Conservation (phyloP, 345 rosid species). For the Citrus reticulata region DNA sequence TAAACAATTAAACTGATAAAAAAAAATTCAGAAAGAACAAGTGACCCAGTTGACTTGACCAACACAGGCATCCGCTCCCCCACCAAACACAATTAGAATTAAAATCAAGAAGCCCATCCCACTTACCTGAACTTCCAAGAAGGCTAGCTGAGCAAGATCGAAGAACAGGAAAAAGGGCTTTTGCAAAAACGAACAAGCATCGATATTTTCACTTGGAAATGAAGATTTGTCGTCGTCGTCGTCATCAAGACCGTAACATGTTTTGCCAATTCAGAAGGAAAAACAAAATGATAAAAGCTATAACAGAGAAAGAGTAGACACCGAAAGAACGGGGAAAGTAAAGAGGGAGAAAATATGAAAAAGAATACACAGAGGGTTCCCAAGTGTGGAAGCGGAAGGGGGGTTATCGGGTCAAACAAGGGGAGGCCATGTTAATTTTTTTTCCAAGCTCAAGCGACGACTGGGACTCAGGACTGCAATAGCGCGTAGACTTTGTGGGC, state of each 20-base stretch:
- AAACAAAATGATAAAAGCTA: not conserved
- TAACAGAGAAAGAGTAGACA: not conserved
- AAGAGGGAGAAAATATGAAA: not conserved
- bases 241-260: not conserved
- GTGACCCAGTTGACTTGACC: constrained; percentile 15
- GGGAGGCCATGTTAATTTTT: constrained; percentile 5
- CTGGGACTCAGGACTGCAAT: constrained; percentile 11
- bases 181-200: constrained; percentile 10
- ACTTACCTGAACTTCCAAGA: constrained; percentile 25
- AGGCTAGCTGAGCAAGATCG: constrained; percentile 14
- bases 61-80: not conserved
- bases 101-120: too few species aligned
- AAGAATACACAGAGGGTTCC: too few species aligned
- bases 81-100: too few species aligned
- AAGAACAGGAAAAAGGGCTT: constrained; percentile 8
- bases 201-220: constrained; percentile 9
- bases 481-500: constrained; percentile 8
- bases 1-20: constrained; percentile 12
- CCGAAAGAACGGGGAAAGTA: not conserved
- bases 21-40: not conserved
- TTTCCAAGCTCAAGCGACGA: constrained; percentile 15
- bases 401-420: constrained; percentile 24
- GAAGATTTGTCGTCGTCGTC: not conserved
- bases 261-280: constrained; percentile 1
- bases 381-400: not conserved